Base-by-base conservation (phyloP, 331 rosid species). In the Stylosanthes scabra region DNA sequence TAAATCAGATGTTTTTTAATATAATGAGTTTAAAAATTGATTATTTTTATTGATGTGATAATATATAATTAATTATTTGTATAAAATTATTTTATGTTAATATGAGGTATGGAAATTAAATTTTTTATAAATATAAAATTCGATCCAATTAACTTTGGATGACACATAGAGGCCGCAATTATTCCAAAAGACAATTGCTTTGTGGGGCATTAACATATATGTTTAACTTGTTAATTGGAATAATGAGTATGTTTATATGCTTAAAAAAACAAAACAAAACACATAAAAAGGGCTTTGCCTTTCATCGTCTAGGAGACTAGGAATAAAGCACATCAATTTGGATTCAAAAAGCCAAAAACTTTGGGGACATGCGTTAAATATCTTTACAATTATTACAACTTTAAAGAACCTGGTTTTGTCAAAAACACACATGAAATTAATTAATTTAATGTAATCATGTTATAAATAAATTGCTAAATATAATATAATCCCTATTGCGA, bases 201-300 rank as follows among this genome's bases (percentile, higher is more conserved):
- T 81, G 85, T 86, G 85, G 91, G 73, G 90, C 90, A 86, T 81
- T 82, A 81, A 76, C 75, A 70, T 20, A 31, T 31, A 31, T 5
- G 37, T 31, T 31, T 31, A 31, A 31, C 37, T 31, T 31, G 74
- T 62, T 74, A 54, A 68, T 75, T 72, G 74, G 44, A 76, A 79
- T 69, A 63, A 47, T 64, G 79, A 54, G 58, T 52, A 62, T 76
- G 67, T 31, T 31, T 74, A 8, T 73, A 34, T 71, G 80, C 59
- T 45, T 12, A 47, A 58, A 79, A 62, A 67, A 52, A 47, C 50
- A 79, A 20, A 20, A 62, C 62, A 52, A 31, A 31, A 31, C 37
- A 31, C 46, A 62, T 60, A 83, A 80, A 83, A 80, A 71, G 71
- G 40, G 37, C 11, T 55, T 65, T 49, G 64, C 65, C 82, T 68